Evolutionary conservation across 148 eudicot species (phyloP).

Genomic region (Vaccinium vitisidaea): DNA sequence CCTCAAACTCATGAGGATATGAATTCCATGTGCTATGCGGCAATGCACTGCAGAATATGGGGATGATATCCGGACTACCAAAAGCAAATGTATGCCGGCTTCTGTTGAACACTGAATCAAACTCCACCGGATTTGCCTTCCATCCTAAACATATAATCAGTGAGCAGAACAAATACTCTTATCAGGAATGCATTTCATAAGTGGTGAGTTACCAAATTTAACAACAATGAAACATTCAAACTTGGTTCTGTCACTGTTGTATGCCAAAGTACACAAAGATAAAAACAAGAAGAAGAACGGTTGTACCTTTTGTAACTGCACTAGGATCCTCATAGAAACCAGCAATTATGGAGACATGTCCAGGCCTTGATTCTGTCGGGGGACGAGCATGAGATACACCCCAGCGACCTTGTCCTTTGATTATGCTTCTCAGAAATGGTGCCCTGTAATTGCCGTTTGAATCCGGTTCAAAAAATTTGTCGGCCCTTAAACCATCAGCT

Average conservation of each 20-base stretch:
- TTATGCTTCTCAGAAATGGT: constrained; percentile 85
- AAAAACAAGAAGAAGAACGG: background rate
- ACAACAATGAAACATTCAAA: background rate
- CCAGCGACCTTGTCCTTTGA: constrained; percentile 86
- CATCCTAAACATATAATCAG: constrained; percentile 52
- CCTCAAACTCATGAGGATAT: constrained; percentile 94
- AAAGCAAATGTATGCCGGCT: constrained; percentile 81
- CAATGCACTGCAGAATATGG: constrained; percentile 85
- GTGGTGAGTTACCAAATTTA: background rate
- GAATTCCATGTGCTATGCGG: constrained; percentile 89
- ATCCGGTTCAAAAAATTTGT: constrained; percentile 92
- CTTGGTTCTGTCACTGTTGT: background rate
- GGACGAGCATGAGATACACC: constrained; percentile 99
- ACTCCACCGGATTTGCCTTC: constrained; percentile 99
- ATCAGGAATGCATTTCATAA: background rate
- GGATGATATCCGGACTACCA: constrained; percentile 97
- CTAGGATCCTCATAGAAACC: constrained; percentile 99
- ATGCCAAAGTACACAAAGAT: background rate
- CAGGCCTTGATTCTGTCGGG: constrained; percentile 99
- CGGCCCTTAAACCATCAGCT: constrained; percentile 99
- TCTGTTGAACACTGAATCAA: constrained; percentile 91
- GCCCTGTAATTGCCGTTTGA: constrained; percentile 76
- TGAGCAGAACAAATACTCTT: background rate
- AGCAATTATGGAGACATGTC: constrained; percentile 95
- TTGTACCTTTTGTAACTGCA: constrained; percentile 88